Percentiles rank a stretch among this genome's conserved stretches.
Conservation (phyloP, 495 filamentous ascomycete species). For the Chaetomidium leptoderma region DNA sequence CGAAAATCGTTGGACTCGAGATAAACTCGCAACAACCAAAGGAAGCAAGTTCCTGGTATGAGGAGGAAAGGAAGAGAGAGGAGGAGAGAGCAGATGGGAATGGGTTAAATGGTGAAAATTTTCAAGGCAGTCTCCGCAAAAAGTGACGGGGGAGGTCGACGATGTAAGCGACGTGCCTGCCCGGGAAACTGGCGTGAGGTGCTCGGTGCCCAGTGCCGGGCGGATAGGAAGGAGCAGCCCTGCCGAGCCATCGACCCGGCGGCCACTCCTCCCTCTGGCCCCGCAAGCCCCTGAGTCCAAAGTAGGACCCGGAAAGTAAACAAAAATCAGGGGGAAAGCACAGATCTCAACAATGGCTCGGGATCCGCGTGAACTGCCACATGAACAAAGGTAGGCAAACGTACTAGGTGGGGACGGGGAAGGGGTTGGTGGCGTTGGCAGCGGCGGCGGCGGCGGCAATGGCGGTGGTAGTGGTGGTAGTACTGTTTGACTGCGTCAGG, state of each 20-base stretch:
- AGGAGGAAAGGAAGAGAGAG: not conserved
- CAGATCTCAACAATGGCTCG: not conserved
- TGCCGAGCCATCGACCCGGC: not conserved
- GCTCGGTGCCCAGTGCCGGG: too few species aligned
- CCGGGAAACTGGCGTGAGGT: too few species aligned
- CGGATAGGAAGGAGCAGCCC: not conserved
- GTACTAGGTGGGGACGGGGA: not conserved
- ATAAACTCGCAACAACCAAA: not conserved
- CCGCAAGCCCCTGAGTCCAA: not conserved
- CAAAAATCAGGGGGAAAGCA: not conserved
- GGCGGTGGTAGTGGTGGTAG: not conserved
- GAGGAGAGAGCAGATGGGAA: not conserved
- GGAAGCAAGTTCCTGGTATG: not conserved
- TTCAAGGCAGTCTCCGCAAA: not conserved
- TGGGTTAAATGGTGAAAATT: not conserved
- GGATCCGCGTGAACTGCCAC: not conserved
- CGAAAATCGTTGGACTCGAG: not conserved
- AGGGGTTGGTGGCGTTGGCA: not conserved
- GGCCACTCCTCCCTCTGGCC: not conserved
- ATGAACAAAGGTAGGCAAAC: not conserved
- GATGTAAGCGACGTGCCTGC: too few species aligned
- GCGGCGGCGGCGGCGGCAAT: not conserved
- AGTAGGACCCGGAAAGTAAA: not conserved
- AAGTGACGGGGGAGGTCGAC: not conserved
- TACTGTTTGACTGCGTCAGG: not conserved